A percentile compares a stretch with the other conserved stretches of the same genome.
Evolutionary conservation across 345 rosid species (phyloP).

Genomic region (Toxicodendron radicans): DNA sequence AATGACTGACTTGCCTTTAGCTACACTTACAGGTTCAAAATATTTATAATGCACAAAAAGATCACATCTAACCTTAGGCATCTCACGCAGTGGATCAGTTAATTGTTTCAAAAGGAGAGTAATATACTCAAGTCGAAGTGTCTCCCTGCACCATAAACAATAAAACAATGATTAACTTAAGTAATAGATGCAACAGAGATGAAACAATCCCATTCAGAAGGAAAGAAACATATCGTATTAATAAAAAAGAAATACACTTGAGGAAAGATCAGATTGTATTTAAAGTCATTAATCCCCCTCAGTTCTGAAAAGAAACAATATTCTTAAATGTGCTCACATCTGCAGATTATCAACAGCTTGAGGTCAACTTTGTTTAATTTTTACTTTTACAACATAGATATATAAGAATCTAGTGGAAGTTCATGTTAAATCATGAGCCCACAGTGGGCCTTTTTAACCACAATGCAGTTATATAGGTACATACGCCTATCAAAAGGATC

Average conservation of each 20-base stretch:
- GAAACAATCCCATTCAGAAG: constrained; percentile 5
- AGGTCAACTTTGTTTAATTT: no score
- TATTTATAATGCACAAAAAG: neutral
- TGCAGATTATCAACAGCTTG: no score
- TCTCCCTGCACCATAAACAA: constrained; percentile 49
- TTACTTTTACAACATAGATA: neutral
- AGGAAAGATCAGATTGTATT: neutral
- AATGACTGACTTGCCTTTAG: constrained; percentile 8
- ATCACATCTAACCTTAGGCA: constrained; percentile 67
- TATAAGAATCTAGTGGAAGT: neutral
- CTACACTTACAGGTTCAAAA: neutral
- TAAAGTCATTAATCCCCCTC: neutral
- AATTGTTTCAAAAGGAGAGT: constrained; percentile 65
- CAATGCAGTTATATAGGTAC: neutral
- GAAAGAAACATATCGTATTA: neutral
- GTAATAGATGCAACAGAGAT: constrained; percentile 10
- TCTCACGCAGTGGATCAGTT: constrained; percentile 70
- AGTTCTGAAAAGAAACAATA: neutral
- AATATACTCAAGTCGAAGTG: constrained; percentile 77
- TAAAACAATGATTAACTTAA: constrained; percentile 5
- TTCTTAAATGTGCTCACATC: neutral
- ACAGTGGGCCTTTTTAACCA: no score
- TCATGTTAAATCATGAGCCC: neutral
- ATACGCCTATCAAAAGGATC: neutral
- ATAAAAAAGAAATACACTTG: neutral